phyloP scores from a whole-genome alignment of 805 yeast genomes.

The Cyberlindnera subsufficiens region DNA sequence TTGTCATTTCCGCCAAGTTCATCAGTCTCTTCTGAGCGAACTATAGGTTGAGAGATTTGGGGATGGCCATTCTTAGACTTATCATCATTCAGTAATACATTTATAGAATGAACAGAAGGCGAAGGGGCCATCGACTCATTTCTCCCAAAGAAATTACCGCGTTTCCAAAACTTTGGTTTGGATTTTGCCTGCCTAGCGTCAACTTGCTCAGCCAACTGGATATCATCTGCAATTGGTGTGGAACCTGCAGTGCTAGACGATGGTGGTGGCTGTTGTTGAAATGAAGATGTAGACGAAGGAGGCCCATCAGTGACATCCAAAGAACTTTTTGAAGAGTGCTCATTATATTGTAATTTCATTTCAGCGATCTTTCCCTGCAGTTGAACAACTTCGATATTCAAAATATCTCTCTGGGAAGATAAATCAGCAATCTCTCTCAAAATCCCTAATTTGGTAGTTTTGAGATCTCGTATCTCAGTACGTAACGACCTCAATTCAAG shows the following conservation, averaged over 20 bases:
- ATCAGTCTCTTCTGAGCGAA: constrained; percentile 27
- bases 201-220: constrained; percentile 5
- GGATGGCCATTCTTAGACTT: constrained; percentile 15
- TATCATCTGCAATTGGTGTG: constrained; percentile 4
- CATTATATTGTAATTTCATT: constrained; percentile 8
- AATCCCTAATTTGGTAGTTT: constrained; percentile 37
- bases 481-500: constrained; percentile 35
- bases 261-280: constrained; percentile 4
- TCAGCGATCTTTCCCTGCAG: constrained; percentile 17
- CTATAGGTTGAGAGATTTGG: constrained; percentile 31
- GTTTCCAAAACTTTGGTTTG: constrained; percentile 29
- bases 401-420: constrained; percentile 36
- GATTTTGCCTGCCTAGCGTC: constrained; percentile 17
- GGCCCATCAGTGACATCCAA: constrained; percentile 3
- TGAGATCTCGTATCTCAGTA: constrained; percentile 34
- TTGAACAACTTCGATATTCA: constrained; percentile 35
- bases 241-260: constrained; percentile 1
- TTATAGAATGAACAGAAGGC: constrained; percentile 16
- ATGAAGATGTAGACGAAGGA: constrained; percentile 3
- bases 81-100: constrained; percentile 13
- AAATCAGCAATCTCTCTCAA: constrained; percentile 48
- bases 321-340: constrained; percentile 6
- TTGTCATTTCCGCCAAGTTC: constrained; percentile 31
- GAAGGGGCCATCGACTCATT: constrained; percentile 16
- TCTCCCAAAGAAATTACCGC: constrained; percentile 17